Percentiles rank a stretch among this genome's conserved stretches.
phyloP scores from a whole-genome alignment of 148 eudicot species.

The Nepenthes gracilis region DNA sequence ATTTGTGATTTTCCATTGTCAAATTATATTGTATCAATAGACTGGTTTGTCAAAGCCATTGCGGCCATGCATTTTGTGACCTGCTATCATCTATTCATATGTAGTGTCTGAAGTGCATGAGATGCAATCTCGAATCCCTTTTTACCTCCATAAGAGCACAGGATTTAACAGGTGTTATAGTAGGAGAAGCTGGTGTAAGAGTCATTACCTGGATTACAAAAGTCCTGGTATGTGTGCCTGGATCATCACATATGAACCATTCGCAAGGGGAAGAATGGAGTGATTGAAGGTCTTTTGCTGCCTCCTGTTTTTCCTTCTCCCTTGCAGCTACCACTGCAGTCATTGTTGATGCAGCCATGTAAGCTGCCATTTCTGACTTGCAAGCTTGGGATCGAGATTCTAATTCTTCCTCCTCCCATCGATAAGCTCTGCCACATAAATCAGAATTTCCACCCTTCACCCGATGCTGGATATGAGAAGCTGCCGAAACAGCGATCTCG shows the following conservation, averaged over 20 bases:
- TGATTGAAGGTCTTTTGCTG: constrained; percentile 58
- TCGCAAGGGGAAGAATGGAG: constrained; percentile 80
- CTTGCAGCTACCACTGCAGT: constrained; percentile 73
- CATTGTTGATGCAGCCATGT: constrained; percentile 78
- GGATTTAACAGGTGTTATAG: background rate
- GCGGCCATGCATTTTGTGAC: no score
- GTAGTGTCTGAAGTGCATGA: no score
- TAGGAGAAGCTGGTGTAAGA: background rate
- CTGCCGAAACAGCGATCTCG: constrained; percentile 75
- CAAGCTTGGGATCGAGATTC: constrained; percentile 11
- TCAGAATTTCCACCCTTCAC: constrained; percentile 17
- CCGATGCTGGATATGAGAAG: constrained; percentile 44
- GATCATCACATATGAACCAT: constrained; percentile 85
- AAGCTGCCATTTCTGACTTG: constrained; percentile 64
- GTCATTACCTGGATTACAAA: constrained; percentile 64
- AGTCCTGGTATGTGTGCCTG: constrained; percentile 41
- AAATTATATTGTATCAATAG: no score
- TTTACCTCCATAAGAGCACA: no score
- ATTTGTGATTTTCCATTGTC: no score
- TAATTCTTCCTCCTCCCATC: constrained; percentile 8
- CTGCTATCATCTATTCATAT: no score
- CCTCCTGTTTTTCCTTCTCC: constrained; percentile 59
- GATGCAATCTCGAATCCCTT: no score
- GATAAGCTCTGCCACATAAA: background rate
- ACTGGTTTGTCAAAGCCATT: no score